Conservation (phyloP, 1,284 basidiomycete species). For the Stereum hirsutum region DNA sequence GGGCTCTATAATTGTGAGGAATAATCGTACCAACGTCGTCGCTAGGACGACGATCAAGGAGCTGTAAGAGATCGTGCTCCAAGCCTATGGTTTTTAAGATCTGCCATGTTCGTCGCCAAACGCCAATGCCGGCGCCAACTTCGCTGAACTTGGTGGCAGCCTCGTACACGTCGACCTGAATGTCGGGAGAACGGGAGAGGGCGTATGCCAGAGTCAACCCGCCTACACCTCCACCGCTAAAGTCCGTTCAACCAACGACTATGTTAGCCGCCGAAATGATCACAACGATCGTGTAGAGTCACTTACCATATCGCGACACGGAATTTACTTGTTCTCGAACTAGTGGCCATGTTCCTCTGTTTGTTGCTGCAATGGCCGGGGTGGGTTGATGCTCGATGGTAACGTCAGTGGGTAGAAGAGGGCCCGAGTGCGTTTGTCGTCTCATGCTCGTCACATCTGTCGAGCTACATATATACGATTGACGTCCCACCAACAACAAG, state of each 20-base stretch:
- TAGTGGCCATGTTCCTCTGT: neutral
- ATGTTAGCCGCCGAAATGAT: neutral
- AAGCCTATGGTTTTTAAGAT: constrained; percentile 22
- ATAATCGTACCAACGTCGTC: constrained; percentile 5
- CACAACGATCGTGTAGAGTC: neutral
- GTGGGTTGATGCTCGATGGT: too few species aligned
- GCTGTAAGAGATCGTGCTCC: constrained; percentile 17
- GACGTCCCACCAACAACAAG: too few species aligned
- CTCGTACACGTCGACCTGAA: constrained; percentile 30
- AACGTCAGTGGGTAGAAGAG: too few species aligned
- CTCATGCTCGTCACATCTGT: too few species aligned
- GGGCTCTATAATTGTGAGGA: neutral
- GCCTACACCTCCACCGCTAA: constrained; percentile 29
- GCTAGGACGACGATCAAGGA: constrained; percentile 16
- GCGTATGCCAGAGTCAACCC: constrained; percentile 28
- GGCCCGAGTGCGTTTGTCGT: too few species aligned
- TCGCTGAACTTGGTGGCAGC: constrained; percentile 23
- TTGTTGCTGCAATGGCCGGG: neutral
- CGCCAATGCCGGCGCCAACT: constrained; percentile 25
- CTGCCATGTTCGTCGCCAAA: constrained; percentile 26
- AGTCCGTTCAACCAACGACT: neutral
- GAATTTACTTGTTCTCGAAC: too few species aligned
- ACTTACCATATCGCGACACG: constrained; percentile 22
- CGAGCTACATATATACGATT: too few species aligned
- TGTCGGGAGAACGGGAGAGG: constrained; percentile 21